phyloP scores from a whole-genome alignment of 148 eudicot species.

The Rhododendron vialii region DNA sequence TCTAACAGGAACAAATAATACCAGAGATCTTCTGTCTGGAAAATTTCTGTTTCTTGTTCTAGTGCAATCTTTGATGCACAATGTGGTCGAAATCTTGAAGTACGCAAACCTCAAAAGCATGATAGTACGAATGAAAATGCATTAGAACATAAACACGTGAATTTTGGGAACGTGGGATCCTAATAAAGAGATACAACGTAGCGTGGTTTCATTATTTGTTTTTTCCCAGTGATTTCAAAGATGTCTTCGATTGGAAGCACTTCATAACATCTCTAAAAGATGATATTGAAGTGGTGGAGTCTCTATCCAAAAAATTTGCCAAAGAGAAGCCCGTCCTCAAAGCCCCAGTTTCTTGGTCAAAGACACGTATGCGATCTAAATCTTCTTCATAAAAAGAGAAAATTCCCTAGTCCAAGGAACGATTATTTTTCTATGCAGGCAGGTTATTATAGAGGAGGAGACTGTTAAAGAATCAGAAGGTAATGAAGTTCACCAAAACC shows the following conservation, averaged over 20 bases:
- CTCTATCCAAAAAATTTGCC: constrained; percentile 32
- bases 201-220: neutral
- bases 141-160: neutral
- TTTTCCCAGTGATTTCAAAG: constrained; percentile 47
- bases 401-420: neutral
- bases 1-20: neutral
- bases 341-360: constrained; percentile 55
- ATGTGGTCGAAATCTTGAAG: neutral
- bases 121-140: neutral
- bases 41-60: neutral
- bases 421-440: constrained; percentile 15
- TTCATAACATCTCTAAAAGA: constrained; percentile 31
- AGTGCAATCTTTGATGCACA: neutral
- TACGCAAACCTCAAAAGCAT: neutral
- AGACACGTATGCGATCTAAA: constrained; percentile 19
- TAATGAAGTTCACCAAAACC: constrained; percentile 38
- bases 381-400: neutral
- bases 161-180: neutral
- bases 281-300: constrained; percentile 42
- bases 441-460: constrained; percentile 32
- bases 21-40: neutral
- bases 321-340: constrained; percentile 21
- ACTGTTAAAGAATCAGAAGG: constrained; percentile 27
- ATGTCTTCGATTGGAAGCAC: constrained; percentile 49
- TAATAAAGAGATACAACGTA: neutral